Evolutionary conservation across 495 filamentous ascomycete species (phyloP), one percentile per base, ranked within the genome.

Genomic region (Articulospora tetracladia): DNA sequence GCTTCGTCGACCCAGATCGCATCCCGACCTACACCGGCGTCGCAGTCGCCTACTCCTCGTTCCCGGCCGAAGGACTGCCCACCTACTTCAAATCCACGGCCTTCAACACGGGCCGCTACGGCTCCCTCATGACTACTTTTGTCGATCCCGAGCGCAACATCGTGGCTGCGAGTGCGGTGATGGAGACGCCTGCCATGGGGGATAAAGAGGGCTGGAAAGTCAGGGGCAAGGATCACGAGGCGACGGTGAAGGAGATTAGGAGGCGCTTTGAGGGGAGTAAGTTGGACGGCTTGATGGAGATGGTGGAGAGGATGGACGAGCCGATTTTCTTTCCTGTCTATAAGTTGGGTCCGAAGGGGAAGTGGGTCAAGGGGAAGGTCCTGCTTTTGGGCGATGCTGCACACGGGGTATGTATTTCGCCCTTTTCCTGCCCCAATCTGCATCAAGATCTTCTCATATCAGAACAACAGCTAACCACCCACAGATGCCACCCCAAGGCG

Each of bases 301-400:
- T 84, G 53, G 70, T 84, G 28, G 66, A 72, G 17, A 74, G 72
- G 23, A 71, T 72, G 64, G 32, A 74, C 57, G 83, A 86, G 48
- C 82, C 80, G 74, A 77, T 79, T 66, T 72, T 86, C 20, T 87
- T 81, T 65, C 84, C 84, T 0, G 83, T 87, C 3, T 85, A 79
- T 63, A 79, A 79, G 53, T 75, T 86, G 0, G 72, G 60, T 1
- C 77, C 79, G 1, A 71, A 72, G 4, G 80, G 81, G 0, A 70
- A 67, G 26, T 86, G 83, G 83, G 73, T 69, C 32, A 76, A 69
- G 24, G 74, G 77, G 17, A 73, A 77, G 17, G 74, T 76, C 0
- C 74, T 86, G 52, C 59, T 86, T 15, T 64, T 86, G 6, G 82
- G 81, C 11, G 82, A 86, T 70, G 76, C 81, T 44, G 82, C 82